Base-by-base conservation (phyloP, 352 stramenopile species). In the Globisporangium sylvaticum region DNA sequence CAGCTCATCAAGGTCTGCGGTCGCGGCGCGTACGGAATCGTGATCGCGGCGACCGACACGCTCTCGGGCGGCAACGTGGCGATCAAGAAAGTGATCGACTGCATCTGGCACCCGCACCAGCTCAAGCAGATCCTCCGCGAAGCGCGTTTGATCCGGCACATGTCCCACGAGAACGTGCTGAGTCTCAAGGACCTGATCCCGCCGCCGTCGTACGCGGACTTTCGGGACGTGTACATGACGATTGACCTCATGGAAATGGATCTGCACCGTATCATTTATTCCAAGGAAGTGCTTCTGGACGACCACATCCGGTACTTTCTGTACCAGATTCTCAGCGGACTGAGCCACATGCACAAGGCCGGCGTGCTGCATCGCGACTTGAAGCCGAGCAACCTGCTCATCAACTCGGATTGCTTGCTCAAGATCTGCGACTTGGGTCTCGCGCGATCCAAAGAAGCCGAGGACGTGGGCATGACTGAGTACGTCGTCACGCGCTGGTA, bases 391-490 rank as follows among this genome's bases (percentile, higher is more conserved):
- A 96, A 96, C 46, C 56, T 96, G 69, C 87, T 96, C 42, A 91
- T 95, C 66, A 96, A 96, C 69, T 95, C 87, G 20, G 97, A 98
- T 70, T 98, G 96, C 60, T 83, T 98, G 71, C 83, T 99, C 46
- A 98, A 98, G 76, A 97, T 99, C 69, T 98, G 96, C 77, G 96
- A 99, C 69, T 91, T 99, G 52, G 96, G 96, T 24, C 81, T 98
- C 10, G 94, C 95, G 39, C 90, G 96, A 15, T 92, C 87, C 0
- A 93, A 88, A 66, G 88, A 96, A 67, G 77, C 83, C 0, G 86
- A 96, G 31, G 88, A 96, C 57, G 77, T 92, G 7, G 94, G 96
- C 29, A 95, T 99, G 81, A 96, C 90, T 4, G 89, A 97, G 66
- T 96, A 97, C 55, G 89, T 97, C 12, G 89, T 97, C 9, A 97